Base-by-base conservation (phyloP, 2,329 filamentous ascomycete genomes). In the Rhinocladiella mackenziei region DNA sequence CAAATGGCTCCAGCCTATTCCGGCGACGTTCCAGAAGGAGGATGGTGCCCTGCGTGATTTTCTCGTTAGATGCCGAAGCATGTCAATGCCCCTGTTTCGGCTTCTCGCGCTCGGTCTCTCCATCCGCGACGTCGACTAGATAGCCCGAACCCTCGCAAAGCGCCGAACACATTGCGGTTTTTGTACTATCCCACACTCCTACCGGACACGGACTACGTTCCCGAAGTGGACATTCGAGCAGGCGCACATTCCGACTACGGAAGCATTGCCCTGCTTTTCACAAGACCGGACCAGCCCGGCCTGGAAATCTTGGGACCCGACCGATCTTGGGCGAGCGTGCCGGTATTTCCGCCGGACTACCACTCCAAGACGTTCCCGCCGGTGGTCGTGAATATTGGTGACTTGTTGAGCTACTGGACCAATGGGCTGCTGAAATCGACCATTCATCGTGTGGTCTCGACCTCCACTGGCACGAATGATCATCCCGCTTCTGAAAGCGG, bases 371-470 rank as follows among this genome's bases (percentile, higher is more conserved):
- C 70, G 5, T 75, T 71, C 28, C 83, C 79, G 11, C 89, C 84
- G 1, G 86, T 79, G 11, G 61, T 83, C 3, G 75, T 83, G 9
- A 84, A 83, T 51, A 83, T 85, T 11, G 82, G 81, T 0, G 82
- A 86, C 59, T 56, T 85, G 23, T 66, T 86, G 10, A 84, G 80
- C 25, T 92, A 94, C 64, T 97, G 91, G 91, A 97, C 92, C 1
- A 83, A 84, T 53, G 89, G 89, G 0, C 66, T 96, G 35, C 74
- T 97, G 51, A 84, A 88, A 57, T 89, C 83, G 55, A 96, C 91
- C 0, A 80, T 96, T 5, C 92, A 97, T 62, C 74, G 91, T 6
- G 91, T 97, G 20, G 80, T 91, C 0, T 91, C 95, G 53, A 73
- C 51, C 75, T 1, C 57, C n/a, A n/a, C n/a, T n/a, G n/a, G n/a